Evolutionary conservation across 73 alveolate genomes (phyloP).

Genomic region (Paramecium caudatum): DNA sequence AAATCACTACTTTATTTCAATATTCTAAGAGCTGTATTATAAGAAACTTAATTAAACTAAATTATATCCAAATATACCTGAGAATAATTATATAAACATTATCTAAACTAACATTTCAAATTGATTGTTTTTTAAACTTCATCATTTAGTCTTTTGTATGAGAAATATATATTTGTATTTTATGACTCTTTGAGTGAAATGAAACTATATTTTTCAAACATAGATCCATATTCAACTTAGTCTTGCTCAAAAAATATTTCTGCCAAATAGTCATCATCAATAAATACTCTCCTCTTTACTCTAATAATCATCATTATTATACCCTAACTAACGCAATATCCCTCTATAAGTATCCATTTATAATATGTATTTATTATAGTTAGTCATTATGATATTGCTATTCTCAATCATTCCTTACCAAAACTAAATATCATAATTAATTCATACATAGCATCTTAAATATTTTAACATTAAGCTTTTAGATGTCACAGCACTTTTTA

Average conservation of each 20-base stretch:
- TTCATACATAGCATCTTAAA: neutral
- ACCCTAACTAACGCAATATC: slow-evolving; percentile 29
- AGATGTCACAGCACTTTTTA: slow-evolving; percentile 12
- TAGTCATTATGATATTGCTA: slow-evolving; percentile 19
- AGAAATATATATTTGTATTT: slow-evolving; percentile 43
- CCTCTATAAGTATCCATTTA: slow-evolving; percentile 50
- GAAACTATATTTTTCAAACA: slow-evolving; percentile 62
- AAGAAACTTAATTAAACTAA: slow-evolving; percentile 56
- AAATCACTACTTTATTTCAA: neutral
- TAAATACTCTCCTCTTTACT: slow-evolving; percentile 1
- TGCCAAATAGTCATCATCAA: slow-evolving; percentile 42
- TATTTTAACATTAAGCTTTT: neutral
- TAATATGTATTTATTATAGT: slow-evolving; percentile 38
- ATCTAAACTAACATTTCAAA: slow-evolving; percentile 61
- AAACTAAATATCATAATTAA: neutral
- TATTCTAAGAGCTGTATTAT: slow-evolving; percentile 40
- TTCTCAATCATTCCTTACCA: slow-evolving; percentile 39
- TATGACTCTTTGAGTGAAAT: slow-evolving; percentile 66
- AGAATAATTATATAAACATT: slow-evolving; percentile 44
- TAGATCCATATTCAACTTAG: slow-evolving; percentile 68
- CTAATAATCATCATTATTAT: neutral
- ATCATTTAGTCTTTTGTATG: neutral
- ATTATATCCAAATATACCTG: neutral
- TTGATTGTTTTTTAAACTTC: neutral
- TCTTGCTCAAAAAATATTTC: slow-evolving; percentile 51